These are phyloP conservation scores for Lichtheimia hyalospora DNA, from an alignment of 371 early-diverging fungal species.

Conservation along the genomic window DNA sequence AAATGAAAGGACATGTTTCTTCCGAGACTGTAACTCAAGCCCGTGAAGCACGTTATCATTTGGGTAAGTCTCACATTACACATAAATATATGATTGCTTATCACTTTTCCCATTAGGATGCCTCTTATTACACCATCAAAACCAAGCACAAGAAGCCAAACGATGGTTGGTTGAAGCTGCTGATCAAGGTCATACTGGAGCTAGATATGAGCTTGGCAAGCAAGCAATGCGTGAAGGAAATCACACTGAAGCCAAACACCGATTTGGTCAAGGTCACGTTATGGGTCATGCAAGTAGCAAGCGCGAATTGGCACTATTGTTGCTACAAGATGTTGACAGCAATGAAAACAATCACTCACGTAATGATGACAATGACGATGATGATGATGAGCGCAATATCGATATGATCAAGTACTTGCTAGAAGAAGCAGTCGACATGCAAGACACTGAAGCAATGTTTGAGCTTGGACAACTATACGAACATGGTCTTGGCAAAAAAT, in stretches of 20 bases:
- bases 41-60: conserved; percentile 31
- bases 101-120: conserved; percentile 9
- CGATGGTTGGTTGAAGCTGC: conserved; percentile 20
- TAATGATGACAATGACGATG: not conserved
- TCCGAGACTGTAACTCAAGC: conserved; percentile 30
- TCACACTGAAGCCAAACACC: conserved; percentile 12
- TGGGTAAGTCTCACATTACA: conserved; percentile 17
- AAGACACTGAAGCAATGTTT: conserved; percentile 20
- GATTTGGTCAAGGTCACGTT: conserved; percentile 15
- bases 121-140: conserved; percentile 12
- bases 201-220: conserved; percentile 19
- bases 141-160: conserved; percentile 5
- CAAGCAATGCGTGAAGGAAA: conserved; percentile 10
- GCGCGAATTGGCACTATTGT: conserved; percentile 23
- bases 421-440: conserved; percentile 16
- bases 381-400: not conserved
- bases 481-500: conserved; percentile 5
- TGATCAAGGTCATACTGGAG: conserved; percentile 19
- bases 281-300: conserved; percentile 19
- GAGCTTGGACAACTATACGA: conserved; percentile 16
- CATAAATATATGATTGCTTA: not conserved
- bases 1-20: conserved; percentile 23
- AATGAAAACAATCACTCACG: conserved; percentile 1
- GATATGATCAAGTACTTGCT: conserved; percentile 6
- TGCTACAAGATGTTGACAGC: not conserved